Evolutionary conservation across 306 rosid species (phyloP).

Genomic region (Mimosa bimucronata): DNA sequence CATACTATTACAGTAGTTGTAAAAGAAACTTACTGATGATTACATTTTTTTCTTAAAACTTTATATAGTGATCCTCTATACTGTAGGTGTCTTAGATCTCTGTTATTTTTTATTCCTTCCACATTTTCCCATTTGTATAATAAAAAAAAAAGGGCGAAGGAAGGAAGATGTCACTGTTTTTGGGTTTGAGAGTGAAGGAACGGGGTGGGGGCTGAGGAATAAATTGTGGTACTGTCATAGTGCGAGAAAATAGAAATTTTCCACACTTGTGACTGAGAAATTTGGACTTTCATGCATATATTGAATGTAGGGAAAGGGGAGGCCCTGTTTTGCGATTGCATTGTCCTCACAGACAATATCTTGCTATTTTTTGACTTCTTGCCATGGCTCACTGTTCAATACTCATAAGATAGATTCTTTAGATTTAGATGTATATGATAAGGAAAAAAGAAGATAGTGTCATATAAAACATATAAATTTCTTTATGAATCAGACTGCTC

Average conservation of each 20-base stretch:
- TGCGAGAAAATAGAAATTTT: neutral
- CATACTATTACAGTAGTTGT: too few species aligned
- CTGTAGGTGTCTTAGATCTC: neutral
- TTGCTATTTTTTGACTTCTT: neutral
- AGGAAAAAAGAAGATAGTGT: too few species aligned
- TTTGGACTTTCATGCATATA: slow-evolving; percentile 21
- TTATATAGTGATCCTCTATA: too few species aligned
- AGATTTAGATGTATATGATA: neutral
- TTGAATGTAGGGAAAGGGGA: neutral
- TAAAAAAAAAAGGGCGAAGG: neutral
- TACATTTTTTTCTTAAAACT: too few species aligned
- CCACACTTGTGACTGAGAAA: slow-evolving; percentile 15
- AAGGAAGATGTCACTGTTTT: neutral
- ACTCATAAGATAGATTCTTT: neutral
- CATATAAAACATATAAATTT: too few species aligned
- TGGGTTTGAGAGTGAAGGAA: neutral
- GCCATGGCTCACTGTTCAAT: neutral
- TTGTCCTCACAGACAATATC: neutral
- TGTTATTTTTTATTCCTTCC: neutral
- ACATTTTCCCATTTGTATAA: neutral
- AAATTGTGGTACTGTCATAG: neutral
- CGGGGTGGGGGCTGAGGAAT: slow-evolving; percentile 10
- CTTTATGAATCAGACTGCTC: too few species aligned
- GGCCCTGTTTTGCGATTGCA: neutral
- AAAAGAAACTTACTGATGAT: too few species aligned